Evolutionary conservation across 192 early-diverging fungal species (phyloP), one percentile per base, ranked within the genome.

Genomic region (Backusella tuberculispora): DNA sequence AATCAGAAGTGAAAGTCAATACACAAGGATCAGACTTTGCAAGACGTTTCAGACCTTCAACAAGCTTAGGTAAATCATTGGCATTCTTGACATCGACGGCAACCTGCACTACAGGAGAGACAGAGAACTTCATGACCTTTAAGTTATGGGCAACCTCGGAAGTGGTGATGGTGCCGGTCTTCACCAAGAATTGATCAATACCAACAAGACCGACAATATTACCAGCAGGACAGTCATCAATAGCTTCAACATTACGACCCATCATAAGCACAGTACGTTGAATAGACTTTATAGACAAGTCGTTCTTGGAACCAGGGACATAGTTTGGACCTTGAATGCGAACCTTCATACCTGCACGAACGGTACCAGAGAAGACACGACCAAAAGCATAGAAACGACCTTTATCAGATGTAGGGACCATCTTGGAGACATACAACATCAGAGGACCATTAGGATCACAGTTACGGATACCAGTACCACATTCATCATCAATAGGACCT

Each of bases 21-120:
- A 99, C 96, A 83, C 97, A 98, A 75, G 97, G 97, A 85, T 99
- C 97, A 71, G 97, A 98, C 89, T 99, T 99, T 83, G 96, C 94
- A 38, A 99, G 88, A 90, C 97, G 96, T 91, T 99, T 99, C 42
- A 99, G 94, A 90, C 97, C 97, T 88, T 99, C 97, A 72, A 99
- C 92, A 71, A 99, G 88, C 95, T 99, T 99, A 84, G 97, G 97
- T 79, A 99, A 90, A 87, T 99, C 97, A 84, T 93, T 92, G 85
- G 96, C 90, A 87, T 98, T 97, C 92, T 97, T 97, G 86, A 90
- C 89, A 73, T 96, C 95, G 80, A 99, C 97, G 69, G 97, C 95
- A 67, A 98, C 90, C 83, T 90, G 90, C 72, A 99, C 96, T 88
- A 98, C 96, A 77, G 97, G 97, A 26, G 97, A 98, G 76, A 98